phyloP scores from a whole-genome alignment of 2,329 filamentous ascomycete genomes.

The Talaromyces sp. region DNA sequence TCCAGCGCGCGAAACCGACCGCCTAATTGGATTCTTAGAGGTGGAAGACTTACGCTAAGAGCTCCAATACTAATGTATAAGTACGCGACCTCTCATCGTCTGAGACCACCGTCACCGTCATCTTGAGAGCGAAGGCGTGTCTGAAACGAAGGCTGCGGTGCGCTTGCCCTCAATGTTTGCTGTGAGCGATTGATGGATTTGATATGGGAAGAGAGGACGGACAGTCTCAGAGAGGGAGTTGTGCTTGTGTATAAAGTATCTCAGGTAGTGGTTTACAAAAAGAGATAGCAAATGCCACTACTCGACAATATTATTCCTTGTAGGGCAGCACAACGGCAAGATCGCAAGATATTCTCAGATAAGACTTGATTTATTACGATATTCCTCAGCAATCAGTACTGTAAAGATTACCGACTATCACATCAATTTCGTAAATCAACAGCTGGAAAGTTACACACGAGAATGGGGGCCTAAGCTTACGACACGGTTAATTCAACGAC shows the following conservation, averaged over 20 bases:
- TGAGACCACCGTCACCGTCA: slow-evolving; percentile 36
- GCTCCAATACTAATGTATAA: slow-evolving; percentile 96
- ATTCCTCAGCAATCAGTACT: neutral
- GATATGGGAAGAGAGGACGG: neutral
- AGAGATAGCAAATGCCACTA: neutral
- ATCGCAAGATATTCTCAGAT: neutral
- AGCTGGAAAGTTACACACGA: neutral
- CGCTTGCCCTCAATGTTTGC: slow-evolving; percentile 38
- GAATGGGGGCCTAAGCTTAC: neutral
- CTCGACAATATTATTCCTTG: neutral
- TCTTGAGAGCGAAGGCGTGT: neutral
- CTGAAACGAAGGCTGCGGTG: neutral
- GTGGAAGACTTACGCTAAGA: slow-evolving; percentile 99
- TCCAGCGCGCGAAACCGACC: neutral
- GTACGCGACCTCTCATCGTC: slow-evolving; percentile 99
- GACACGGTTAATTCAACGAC: neutral
- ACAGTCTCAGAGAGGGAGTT: neutral
- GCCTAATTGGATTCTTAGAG: slow-evolving; percentile 62
- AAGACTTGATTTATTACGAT: neutral
- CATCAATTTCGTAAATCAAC: neutral
- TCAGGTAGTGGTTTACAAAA: neutral
- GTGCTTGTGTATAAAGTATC: neutral
- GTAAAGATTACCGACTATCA: neutral
- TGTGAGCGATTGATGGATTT: neutral
- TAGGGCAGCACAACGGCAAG: neutral